Conservation (phyloP, 2,329 filamentous ascomycete genomes). For the Xylariaceae sp. region DNA sequence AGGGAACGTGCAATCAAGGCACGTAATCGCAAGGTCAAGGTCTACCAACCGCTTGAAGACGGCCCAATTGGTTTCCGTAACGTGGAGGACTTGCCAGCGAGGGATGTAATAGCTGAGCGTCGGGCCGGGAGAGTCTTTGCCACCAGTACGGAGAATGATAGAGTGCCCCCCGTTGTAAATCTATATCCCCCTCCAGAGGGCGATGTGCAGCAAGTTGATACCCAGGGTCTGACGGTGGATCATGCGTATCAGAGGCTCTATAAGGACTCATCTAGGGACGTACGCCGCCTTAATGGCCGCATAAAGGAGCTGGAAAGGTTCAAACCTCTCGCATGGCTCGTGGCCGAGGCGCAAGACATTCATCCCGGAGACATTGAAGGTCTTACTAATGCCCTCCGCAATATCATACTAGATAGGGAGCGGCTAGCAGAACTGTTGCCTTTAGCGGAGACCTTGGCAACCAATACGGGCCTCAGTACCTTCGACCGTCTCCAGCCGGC, state of each 20-base stretch:
- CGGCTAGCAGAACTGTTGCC: constrained; percentile 15
- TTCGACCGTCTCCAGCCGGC: constrained; percentile 1
- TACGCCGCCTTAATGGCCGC: neutral
- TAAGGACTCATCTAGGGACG: neutral
- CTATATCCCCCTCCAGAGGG: constrained; percentile 11
- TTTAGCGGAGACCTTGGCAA: constrained; percentile 17
- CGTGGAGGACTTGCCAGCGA: too few relatives aligned
- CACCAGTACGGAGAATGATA: neutral
- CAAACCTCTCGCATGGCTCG: constrained; percentile 14
- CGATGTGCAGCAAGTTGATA: neutral
- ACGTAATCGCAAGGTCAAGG: too few relatives aligned
- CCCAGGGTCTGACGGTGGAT: neutral
- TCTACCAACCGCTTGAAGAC: too few relatives aligned
- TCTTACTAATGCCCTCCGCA: constrained; percentile 8
- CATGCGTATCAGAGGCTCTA: neutral
- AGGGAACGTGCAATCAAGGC: too few relatives aligned
- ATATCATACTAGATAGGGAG: constrained; percentile 18
- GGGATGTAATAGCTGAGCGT: too few relatives aligned
- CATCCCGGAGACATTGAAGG: constrained; percentile 5
- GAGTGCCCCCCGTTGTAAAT: neutral
- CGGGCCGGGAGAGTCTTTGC: too few relatives aligned
- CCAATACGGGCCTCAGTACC: constrained; percentile 13
- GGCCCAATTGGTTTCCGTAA: too few relatives aligned
- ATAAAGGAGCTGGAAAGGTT: constrained; percentile 2
- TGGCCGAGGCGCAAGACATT: constrained; percentile 16